phyloP scores from a whole-genome alignment of 495 filamentous ascomycete genomes.

The Tuber borchii region DNA sequence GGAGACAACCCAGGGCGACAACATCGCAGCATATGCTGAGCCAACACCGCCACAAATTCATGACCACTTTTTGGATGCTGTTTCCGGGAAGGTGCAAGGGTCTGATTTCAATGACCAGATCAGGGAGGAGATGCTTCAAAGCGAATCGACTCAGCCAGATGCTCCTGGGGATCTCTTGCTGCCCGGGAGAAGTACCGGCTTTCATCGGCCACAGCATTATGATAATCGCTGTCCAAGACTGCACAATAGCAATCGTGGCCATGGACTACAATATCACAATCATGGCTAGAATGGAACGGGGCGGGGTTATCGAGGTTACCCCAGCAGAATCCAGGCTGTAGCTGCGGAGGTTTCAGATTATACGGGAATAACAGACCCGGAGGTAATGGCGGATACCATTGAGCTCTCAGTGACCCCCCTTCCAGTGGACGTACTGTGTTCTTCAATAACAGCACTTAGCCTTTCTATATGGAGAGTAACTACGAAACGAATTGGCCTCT shows the following conservation, averaged over 20 bases:
- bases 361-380: conserved; percentile 18
- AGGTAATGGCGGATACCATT: conserved; percentile 10
- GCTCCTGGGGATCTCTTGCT: not conserved
- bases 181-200: not conserved
- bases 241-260: conserved; percentile 6
- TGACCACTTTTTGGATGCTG: not conserved
- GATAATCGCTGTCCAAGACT: conserved; percentile 8
- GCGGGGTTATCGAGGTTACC: conserved; percentile 13
- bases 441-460: conserved; percentile 12
- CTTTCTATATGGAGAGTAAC: conserved; percentile 16
- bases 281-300: conserved; percentile 9
- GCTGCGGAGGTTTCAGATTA: conserved; percentile 1
- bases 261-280: not conserved
- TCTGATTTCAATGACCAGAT: not conserved
- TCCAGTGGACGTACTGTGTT: conserved; percentile 13
- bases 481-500: conserved; percentile 22
- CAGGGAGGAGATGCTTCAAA: not conserved
- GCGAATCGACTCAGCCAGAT: not conserved
- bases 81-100: not conserved
- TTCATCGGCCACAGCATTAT: conserved; percentile 8
- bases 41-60: not conserved
- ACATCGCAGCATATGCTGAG: not conserved
- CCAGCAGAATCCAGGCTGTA: not conserved
- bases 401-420: conserved; percentile 17
- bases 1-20: not conserved